Evolutionary conservation across 1,284 basidiomycete genomes (phyloP).

Genomic region (Erythrobasidium hasegawianum): DNA sequence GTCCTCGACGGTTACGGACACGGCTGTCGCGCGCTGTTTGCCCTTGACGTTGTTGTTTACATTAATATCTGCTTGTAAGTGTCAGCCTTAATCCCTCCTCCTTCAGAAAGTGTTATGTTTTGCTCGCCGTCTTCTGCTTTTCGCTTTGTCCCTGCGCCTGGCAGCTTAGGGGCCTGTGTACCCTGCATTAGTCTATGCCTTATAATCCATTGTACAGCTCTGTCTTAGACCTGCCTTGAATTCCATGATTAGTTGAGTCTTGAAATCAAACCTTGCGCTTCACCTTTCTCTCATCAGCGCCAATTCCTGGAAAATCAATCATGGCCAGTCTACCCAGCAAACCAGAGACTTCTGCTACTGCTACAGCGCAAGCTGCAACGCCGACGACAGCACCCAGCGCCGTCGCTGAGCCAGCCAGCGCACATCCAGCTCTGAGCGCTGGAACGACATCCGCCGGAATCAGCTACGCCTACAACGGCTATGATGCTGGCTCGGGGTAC

Average conservation of each 20-base stretch:
- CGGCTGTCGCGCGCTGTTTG: constrained; percentile 51
- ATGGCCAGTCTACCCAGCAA: not conserved
- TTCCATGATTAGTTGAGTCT: too few relatives aligned
- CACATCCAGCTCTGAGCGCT: not conserved
- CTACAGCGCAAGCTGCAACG: constrained; percentile 5
- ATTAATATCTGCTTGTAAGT: too few relatives aligned
- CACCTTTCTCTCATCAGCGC: too few relatives aligned
- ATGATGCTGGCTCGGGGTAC: constrained; percentile 12
- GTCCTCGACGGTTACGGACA: constrained; percentile 54
- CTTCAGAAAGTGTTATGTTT: not conserved
- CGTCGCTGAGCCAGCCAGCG: constrained; percentile 7
- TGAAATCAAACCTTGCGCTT: too few relatives aligned
- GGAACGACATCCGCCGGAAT: not conserved
- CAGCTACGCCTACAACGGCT: constrained; percentile 9
- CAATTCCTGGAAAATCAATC: too few relatives aligned
- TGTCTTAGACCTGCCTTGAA: constrained; percentile 21
- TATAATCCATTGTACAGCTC: not conserved
- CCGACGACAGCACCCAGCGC: constrained; percentile 22
- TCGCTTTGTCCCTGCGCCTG: constrained; percentile 13
- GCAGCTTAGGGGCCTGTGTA: constrained; percentile 31
- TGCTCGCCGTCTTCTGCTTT: constrained; percentile 30
- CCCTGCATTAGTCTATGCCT: not conserved
- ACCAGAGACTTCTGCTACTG: constrained; percentile 6
- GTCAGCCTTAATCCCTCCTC: not conserved
- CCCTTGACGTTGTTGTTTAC: constrained; percentile 45